Evolutionary conservation across 306 rosid species (phyloP).

Genomic region (Prinsepia uniflora): DNA sequence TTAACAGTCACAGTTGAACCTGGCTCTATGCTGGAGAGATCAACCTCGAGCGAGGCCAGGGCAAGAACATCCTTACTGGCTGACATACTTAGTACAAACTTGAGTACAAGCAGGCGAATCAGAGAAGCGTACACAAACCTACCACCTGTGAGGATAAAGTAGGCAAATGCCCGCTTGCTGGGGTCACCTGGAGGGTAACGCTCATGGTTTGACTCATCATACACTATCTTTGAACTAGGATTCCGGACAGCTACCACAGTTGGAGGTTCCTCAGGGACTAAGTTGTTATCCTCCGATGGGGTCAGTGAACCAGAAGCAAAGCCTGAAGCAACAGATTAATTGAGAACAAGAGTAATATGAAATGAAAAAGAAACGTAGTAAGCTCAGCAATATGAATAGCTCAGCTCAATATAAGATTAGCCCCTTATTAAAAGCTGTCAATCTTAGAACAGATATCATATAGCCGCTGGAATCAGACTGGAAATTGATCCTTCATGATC

Average conservation of each 20-base stretch:
- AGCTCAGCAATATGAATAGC: no score
- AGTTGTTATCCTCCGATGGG: slow-evolving; percentile 39
- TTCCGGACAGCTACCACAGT: slow-evolving; percentile 64
- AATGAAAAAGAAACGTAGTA: background rate
- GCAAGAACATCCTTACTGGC: slow-evolving; percentile 95
- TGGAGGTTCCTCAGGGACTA: slow-evolving; percentile 52
- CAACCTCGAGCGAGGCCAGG: slow-evolving; percentile 79
- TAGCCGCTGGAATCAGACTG: background rate
- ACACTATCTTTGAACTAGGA: slow-evolving; percentile 70
- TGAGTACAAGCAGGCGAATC: slow-evolving; percentile 72
- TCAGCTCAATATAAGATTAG: background rate
- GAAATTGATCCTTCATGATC: background rate
- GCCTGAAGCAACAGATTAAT: slow-evolving; percentile 41
- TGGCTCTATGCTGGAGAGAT: slow-evolving; percentile 76
- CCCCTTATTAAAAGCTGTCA: background rate
- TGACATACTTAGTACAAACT: slow-evolving; percentile 84
- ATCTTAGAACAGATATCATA: background rate
- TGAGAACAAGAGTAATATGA: background rate
- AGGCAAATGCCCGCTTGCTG: slow-evolving; percentile 89
- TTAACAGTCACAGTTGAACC: slow-evolving; percentile 80
- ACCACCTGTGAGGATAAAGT: slow-evolving; percentile 79
- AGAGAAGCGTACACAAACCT: slow-evolving; percentile 76
- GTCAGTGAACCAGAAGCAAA: slow-evolving; percentile 48
- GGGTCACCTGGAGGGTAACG: slow-evolving; percentile 84
- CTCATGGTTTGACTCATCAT: slow-evolving; percentile 70